Conservation (phyloP, 768 basidiomycete species). For the Suillus variegatus region DNA sequence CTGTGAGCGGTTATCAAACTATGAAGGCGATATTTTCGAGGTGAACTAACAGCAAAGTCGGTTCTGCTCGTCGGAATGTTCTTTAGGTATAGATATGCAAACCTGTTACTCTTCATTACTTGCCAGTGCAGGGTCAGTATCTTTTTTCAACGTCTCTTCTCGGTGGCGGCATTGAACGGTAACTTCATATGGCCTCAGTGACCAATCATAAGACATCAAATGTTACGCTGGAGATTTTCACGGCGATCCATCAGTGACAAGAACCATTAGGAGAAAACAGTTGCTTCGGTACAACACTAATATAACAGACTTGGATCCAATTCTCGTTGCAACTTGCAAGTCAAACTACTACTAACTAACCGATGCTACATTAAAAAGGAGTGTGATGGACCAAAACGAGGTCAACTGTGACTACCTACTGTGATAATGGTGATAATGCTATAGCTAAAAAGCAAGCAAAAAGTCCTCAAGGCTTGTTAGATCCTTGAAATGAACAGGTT, state of each 20-base stretch:
- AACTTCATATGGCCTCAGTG: slow-evolving; percentile 1
- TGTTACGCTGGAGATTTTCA: slow-evolving; percentile 1
- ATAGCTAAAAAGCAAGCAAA: not conserved
- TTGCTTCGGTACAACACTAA: not conserved
- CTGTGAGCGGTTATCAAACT: slow-evolving; percentile 25
- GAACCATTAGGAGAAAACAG: not conserved
- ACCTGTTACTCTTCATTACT: slow-evolving; percentile 21
- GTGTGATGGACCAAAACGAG: not conserved
- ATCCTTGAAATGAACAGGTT: not conserved
- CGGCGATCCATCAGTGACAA: not conserved
- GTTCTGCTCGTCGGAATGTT: slow-evolving; percentile 13
- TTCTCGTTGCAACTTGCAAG: not conserved
- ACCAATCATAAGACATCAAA: not conserved
- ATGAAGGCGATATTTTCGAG: slow-evolving; percentile 22
- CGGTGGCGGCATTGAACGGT: not conserved
- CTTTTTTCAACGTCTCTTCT: not conserved
- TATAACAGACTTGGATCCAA: not conserved
- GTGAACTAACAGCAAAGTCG: slow-evolving; percentile 21
- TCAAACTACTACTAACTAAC: not conserved
- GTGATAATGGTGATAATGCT: slow-evolving; percentile 6
- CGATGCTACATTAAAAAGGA: not conserved
- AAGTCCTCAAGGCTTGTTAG: not conserved
- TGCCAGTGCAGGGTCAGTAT: slow-evolving; percentile 20
- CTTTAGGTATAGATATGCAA: slow-evolving; percentile 18
- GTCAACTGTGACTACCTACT: not conserved